Percentiles rank a stretch among this genome's conserved stretches.
These are phyloP conservation scores for Aspergillus fumigatus DNA, from an alignment of 2,329 filamentous ascomycete species.

Conservation along the genomic window DNA sequence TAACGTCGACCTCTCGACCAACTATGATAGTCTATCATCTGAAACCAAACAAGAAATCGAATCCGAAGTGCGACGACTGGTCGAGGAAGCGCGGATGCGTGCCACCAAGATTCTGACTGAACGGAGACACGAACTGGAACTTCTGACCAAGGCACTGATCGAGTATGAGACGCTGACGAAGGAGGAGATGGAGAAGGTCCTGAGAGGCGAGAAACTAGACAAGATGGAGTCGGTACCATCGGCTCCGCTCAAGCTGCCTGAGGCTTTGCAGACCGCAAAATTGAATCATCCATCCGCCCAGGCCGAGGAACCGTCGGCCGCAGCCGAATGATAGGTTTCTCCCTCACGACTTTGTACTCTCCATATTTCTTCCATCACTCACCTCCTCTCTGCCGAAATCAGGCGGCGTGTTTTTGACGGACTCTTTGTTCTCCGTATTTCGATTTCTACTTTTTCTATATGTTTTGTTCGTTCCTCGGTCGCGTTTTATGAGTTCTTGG, in stretches of 20 bases:
- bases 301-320: conserved; percentile 17
- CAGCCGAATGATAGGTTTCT: conserved; percentile 17
- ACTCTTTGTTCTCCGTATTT: not conserved
- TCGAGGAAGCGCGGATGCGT: conserved; percentile 75
- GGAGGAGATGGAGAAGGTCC: conserved; percentile 84
- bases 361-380: not conserved
- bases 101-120: conserved; percentile 66
- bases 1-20: conserved; percentile 79
- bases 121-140: conserved; percentile 79
- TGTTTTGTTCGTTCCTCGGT: not conserved
- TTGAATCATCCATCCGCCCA: conserved; percentile 20
- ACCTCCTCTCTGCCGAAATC: conserved; percentile 1
- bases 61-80: conserved; percentile 74
- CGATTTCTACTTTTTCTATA: not conserved
- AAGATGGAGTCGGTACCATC: conserved; percentile 55
- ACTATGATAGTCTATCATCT: conserved; percentile 76
- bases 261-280: conserved; percentile 33
- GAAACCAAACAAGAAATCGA: conserved; percentile 86
- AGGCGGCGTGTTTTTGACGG: not conserved
- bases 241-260: conserved; percentile 64
- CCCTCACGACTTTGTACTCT: not conserved
- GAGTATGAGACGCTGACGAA: conserved; percentile 91
- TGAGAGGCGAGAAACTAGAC: conserved; percentile 76
- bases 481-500: not conserved
- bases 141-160: conserved; percentile 81